phyloP scores from a whole-genome alignment of 2,329 filamentous ascomycete genomes.

The Penicillium sp. region DNA sequence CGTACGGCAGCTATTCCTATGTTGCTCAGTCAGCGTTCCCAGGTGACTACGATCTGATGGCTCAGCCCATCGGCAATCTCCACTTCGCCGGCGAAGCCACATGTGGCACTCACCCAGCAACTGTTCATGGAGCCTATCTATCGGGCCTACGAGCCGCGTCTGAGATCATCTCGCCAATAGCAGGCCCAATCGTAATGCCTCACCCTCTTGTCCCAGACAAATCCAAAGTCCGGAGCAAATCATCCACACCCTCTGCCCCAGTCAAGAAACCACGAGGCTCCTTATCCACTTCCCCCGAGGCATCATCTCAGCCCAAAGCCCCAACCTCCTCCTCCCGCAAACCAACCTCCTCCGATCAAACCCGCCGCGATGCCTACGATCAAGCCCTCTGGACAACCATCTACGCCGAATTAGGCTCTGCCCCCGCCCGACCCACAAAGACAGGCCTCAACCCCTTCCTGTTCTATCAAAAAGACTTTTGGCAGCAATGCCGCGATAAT shows the following conservation, averaged over 20 bases:
- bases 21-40: slow-evolving; percentile 79
- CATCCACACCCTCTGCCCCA: slow-evolving; percentile 12
- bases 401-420: slow-evolving; percentile 67
- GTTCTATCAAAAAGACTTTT: slow-evolving; percentile 78
- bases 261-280: slow-evolving; percentile 8
- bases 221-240: slow-evolving; percentile 50
- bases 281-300: slow-evolving; percentile 18
- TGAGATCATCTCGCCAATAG: slow-evolving; percentile 76
- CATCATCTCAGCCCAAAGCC: slow-evolving; percentile 18
- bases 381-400: slow-evolving; percentile 60
- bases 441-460: slow-evolving; percentile 82
- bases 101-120: slow-evolving; percentile 91
- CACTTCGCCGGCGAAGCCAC: slow-evolving; percentile 98
- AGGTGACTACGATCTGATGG: slow-evolving; percentile 92
- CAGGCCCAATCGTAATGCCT: slow-evolving; percentile 78
- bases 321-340: slow-evolving; percentile 11
- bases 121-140: slow-evolving; percentile 93
- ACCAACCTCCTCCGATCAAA: slow-evolving; percentile 22
- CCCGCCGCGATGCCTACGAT: slow-evolving; percentile 55
- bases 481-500: slow-evolving; percentile 62
- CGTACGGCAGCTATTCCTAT: slow-evolving; percentile 93
- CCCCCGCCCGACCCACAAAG: slow-evolving; percentile 71
- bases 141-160: slow-evolving; percentile 88
- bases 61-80: slow-evolving; percentile 77
- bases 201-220: slow-evolving; percentile 67